Conservation (phyloP, 1,139 yeast genomes). For the Nakaseomyces glabratus region DNA sequence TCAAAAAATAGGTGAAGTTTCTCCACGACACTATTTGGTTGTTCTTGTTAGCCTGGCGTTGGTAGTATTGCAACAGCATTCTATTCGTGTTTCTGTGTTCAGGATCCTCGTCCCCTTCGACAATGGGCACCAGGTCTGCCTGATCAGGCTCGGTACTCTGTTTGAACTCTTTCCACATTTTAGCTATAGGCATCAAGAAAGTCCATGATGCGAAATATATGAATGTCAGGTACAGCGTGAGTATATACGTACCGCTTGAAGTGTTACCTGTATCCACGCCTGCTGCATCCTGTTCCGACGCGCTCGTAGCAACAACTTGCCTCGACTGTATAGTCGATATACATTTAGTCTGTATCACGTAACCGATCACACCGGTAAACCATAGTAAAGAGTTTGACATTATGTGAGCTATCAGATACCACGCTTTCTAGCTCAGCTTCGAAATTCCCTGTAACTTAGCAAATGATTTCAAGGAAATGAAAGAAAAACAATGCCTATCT, state of each 20-base stretch:
- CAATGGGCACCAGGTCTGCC: background rate
- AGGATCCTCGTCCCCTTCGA: conserved; percentile 1
- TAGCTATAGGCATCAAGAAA: conserved; percentile 8
- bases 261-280: background rate
- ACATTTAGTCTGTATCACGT: conserved; percentile 12
- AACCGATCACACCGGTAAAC: conserved; percentile 11
- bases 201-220: conserved; percentile 9
- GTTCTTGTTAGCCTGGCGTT: conserved; percentile 2
- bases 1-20: conserved; percentile 9
- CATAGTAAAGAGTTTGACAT: conserved; percentile 9
- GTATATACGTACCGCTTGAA: background rate
- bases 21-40: conserved; percentile 4
- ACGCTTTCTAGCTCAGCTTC: no score
- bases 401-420: no score
- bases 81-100: conserved; percentile 3
- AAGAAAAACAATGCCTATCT: no score
- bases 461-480: no score
- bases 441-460: no score
- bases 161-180: conserved; percentile 7
- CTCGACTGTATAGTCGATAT: conserved; percentile 10
- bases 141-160: conserved; percentile 1
- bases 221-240: conserved; percentile 9
- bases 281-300: conserved; percentile 2
- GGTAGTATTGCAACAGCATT: conserved; percentile 1
- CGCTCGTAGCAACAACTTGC: conserved; percentile 3